Evolutionary conservation across 2,329 filamentous ascomycete genomes (phyloP), one percentile per base, ranked within the genome.

Genomic region (Fusarium albosuccineum): DNA sequence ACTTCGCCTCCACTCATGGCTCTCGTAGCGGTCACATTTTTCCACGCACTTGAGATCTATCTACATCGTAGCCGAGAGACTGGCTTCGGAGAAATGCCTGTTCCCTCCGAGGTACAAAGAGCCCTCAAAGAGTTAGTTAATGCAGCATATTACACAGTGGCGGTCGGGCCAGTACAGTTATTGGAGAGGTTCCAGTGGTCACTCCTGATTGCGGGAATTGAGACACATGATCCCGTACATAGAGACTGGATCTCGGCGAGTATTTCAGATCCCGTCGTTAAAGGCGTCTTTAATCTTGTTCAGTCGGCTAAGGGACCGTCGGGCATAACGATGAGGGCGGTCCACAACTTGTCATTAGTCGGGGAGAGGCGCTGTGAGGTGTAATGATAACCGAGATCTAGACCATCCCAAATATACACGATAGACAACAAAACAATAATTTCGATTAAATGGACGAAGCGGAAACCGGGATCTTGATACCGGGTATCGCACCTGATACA

Each of bases 221-320:
- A 70, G 29, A 70, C 68, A 9, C 56, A 63, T 10, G 68, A 70
- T 6, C 64, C 67, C 0, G 56, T 70, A 3, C 62, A 70, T 29
- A 42, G 48, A n/a, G 62, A 70, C 2, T 70, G 68, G 68, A 60
- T 70, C 42, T 58, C 58, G 49, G 59, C 39, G 42, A 66, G 17
- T 55, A 66, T 70, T 57, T 70, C 68, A 34, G 68, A 70, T 16
- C 57, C 67, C 50, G 64, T 55, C 54, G 67, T 70, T 41, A 70
- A 62, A 52, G 53, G 64, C 8, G 42, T 65, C 0, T 51, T 62
- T 17, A 44, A 60, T 17, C 33, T 60, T 3, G 33, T 60, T 0
- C 16, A 50, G 14, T 48, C 57, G 57, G 67, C 67, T 33, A 70
- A 53, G 48, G 37, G 45, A 22, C 13, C 30, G 8, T 48, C 45